These are phyloP conservation scores for Didymellaceae sp. DNA, from an alignment of 2,329 filamentous ascomycete species.

Conservation along the genomic window DNA sequence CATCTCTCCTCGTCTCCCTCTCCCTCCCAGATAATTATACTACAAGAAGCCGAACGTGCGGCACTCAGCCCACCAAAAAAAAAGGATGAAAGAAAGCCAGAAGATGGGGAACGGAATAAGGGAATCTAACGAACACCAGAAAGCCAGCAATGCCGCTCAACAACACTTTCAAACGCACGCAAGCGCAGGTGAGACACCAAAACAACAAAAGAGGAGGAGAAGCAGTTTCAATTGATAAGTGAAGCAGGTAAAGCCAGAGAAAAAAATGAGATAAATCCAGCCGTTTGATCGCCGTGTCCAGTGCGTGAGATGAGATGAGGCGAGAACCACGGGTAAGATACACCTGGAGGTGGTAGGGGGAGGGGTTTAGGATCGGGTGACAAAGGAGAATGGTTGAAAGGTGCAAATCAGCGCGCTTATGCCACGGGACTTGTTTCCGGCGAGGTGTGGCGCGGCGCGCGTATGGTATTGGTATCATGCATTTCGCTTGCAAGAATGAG, in stretches of 20 bases:
- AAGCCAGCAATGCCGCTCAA: slow-evolving; percentile 13
- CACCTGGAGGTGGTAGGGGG: too few species aligned
- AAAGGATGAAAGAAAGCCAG: neutral
- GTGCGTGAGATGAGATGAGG: slow-evolving; percentile 2
- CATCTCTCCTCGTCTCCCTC: too few species aligned
- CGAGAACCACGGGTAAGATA: neutral
- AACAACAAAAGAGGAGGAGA: neutral
- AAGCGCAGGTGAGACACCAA: too few species aligned
- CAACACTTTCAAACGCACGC: too few species aligned
- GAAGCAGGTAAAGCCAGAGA: neutral
- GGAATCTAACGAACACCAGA: slow-evolving; percentile 8
- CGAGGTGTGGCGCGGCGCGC: neutral
- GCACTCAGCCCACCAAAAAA: neutral
- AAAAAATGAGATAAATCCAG: neutral
- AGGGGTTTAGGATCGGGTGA: too few species aligned
- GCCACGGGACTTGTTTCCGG: neutral
- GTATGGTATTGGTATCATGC: slow-evolving; percentile 18
- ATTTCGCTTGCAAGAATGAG: slow-evolving; percentile 19
- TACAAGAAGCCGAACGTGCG: slow-evolving; percentile 6
- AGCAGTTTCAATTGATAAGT: neutral
- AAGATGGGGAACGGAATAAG: neutral
- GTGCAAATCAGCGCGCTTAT: neutral
- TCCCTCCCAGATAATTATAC: slow-evolving; percentile 4
- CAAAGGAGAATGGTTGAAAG: neutral
- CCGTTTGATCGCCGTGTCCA: slow-evolving; percentile 6